Percentiles rank a stretch among this genome's conserved stretches.
phyloP scores from a whole-genome alignment of 306 rosid genomes.

The Begonia fuchsioides region DNA sequence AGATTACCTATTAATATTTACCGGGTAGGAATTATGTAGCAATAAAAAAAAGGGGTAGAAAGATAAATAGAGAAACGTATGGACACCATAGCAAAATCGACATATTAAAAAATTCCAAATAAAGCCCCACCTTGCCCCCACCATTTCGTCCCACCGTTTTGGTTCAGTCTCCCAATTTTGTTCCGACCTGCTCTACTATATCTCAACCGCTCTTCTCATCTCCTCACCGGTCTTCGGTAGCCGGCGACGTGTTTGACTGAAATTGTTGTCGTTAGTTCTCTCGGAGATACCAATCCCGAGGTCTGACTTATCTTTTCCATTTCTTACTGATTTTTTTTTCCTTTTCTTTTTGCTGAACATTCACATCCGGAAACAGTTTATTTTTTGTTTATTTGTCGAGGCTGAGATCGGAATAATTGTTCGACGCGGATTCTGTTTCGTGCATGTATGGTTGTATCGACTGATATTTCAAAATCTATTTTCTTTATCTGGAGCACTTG shows the following conservation, averaged over 20 bases:
- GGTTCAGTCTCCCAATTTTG: not conserved
- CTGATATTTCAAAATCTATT: no score
- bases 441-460: not conserved
- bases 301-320: slow-evolving; percentile 7
- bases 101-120: slow-evolving; percentile 1
- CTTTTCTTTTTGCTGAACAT: slow-evolving; percentile 5
- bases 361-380: no score
- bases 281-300: not conserved
- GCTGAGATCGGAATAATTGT: not conserved
- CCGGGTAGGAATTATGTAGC: no score
- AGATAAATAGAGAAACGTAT: slow-evolving; percentile 11
- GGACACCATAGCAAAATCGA: slow-evolving; percentile 8
- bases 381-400: no score
- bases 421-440: not conserved
- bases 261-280: not conserved
- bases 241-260: slow-evolving; percentile 2
- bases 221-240: not conserved
- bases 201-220: not conserved
- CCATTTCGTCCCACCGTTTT: slow-evolving; percentile 1
- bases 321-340: slow-evolving; percentile 4
- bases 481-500: no score
- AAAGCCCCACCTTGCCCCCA: slow-evolving; percentile 4
- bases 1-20: no score
- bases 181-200: no score
- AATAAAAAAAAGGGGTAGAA: not conserved